Evolutionary conservation across 208 protist species (phyloP).

Genomic region (Leishmania turanica): DNA sequence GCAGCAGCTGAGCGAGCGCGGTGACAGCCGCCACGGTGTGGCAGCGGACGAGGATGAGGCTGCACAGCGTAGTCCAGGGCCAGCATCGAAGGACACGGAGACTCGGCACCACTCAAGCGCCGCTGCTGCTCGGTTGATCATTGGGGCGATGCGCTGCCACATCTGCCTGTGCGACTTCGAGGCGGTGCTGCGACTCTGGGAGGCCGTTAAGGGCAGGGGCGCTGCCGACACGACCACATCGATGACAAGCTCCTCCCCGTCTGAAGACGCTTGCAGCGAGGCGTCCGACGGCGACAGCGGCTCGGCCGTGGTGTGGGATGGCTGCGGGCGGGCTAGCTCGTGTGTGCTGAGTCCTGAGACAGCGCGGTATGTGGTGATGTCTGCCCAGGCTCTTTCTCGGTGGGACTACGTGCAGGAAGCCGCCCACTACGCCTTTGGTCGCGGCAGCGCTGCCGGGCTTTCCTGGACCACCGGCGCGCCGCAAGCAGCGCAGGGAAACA

Average conservation of each 20-base stretch:
- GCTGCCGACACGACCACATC: neutral
- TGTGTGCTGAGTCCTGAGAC: conserved; percentile 26
- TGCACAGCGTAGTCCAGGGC: neutral
- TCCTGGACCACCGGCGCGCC: neutral
- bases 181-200: conserved; percentile 69
- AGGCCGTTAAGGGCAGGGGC: conserved; percentile 1
- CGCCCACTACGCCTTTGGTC: conserved; percentile 11
- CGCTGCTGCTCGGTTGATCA: conserved; percentile 15
- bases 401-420: conserved; percentile 79
- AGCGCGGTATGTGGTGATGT: conserved; percentile 59
- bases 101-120: conserved; percentile 5
- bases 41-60: neutral
- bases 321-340: neutral
- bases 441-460: neutral
- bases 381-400: conserved; percentile 70
- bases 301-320: conserved; percentile 3
- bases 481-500: neutral
- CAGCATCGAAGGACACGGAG: neutral
- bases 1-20: neutral
- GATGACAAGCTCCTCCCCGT: conserved; percentile 2
- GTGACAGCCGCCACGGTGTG: neutral
- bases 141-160: conserved; percentile 83
- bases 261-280: neutral
- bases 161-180: conserved; percentile 71
- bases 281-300: neutral